phyloP scores from a whole-genome alignment of 1,139 yeast genomes.

The Magnusiomyces tetraspermus region DNA sequence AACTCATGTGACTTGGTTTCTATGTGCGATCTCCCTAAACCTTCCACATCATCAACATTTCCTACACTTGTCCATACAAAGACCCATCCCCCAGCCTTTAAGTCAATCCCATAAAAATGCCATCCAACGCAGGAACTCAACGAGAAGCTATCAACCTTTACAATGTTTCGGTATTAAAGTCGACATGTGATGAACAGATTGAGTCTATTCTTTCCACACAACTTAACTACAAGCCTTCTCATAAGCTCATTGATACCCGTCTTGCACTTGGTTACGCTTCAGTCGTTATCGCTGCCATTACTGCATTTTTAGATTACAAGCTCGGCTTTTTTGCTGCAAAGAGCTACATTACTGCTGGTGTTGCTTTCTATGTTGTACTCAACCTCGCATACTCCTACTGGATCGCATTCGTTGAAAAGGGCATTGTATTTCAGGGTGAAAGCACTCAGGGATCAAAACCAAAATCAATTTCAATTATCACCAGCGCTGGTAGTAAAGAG shows the following conservation, averaged over 20 bases:
- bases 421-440: slow-evolving; percentile 41
- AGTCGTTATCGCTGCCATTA: slow-evolving; percentile 54
- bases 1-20: too few species aligned
- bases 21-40: too few species aligned
- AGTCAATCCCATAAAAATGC: neutral
- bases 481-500: slow-evolving; percentile 17
- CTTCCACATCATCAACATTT: neutral
- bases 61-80: too few species aligned
- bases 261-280: slow-evolving; percentile 61
- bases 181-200: slow-evolving; percentile 30
- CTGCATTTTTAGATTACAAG: slow-evolving; percentile 61
- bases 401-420: slow-evolving; percentile 42
- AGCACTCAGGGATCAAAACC: slow-evolving; percentile 38
- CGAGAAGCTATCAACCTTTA: neutral
- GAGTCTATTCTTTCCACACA: slow-evolving; percentile 36
- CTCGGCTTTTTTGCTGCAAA: slow-evolving; percentile 37
- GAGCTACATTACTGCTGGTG: slow-evolving; percentile 37
- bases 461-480: slow-evolving; percentile 2
- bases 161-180: slow-evolving; percentile 23
- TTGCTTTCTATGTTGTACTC: slow-evolving; percentile 42
- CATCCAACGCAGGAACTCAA: slow-evolving; percentile 1
- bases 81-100: too few species aligned
- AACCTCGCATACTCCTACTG: slow-evolving; percentile 44
- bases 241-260: slow-evolving; percentile 49
- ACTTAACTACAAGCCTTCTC: slow-evolving; percentile 57